phyloP scores from a whole-genome alignment of 2,329 filamentous ascomycete genomes.

The Exophiala alcalophila region DNA sequence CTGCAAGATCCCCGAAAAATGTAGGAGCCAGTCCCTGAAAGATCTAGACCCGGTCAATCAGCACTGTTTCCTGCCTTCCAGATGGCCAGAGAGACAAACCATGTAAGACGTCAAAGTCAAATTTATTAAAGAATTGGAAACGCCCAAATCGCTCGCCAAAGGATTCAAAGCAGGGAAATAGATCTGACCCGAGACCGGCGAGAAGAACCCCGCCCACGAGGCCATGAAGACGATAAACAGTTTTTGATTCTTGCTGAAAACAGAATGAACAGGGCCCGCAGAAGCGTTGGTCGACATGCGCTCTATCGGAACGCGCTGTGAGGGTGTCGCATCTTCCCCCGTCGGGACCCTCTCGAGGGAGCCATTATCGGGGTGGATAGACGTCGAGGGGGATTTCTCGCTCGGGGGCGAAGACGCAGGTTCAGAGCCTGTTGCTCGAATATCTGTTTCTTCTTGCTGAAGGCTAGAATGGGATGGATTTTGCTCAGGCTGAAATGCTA shows the following conservation, averaged over 20 bases:
- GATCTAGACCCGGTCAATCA: constrained; percentile 36
- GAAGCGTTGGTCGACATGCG: constrained; percentile 18
- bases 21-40: constrained; percentile 55
- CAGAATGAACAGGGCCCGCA: constrained; percentile 32
- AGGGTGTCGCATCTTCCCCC: constrained; percentile 2
- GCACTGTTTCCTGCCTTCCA: background rate
- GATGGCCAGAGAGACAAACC: constrained; percentile 17
- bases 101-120: constrained; percentile 36
- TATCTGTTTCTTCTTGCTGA: background rate
- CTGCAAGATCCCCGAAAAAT: constrained; percentile 51
- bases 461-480: background rate
- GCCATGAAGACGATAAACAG: constrained; percentile 41
- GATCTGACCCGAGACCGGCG: constrained; percentile 46
- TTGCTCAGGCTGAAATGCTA: too few species aligned
- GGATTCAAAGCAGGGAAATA: constrained; percentile 47
- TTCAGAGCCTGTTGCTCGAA: constrained; percentile 1
- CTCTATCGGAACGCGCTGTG: constrained; percentile 13
- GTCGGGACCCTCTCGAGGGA: constrained; percentile 22
- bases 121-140: constrained; percentile 31
- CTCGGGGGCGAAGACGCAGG: background rate
- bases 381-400: too few species aligned
- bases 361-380: constrained; percentile 2
- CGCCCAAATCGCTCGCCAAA: constrained; percentile 42
- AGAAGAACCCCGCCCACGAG: constrained; percentile 43
- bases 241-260: constrained; percentile 38